Evolutionary conservation across 208 protist genomes (phyloP), one percentile per base, ranked within the genome.

Genomic region (Porcisia deanei): DNA sequence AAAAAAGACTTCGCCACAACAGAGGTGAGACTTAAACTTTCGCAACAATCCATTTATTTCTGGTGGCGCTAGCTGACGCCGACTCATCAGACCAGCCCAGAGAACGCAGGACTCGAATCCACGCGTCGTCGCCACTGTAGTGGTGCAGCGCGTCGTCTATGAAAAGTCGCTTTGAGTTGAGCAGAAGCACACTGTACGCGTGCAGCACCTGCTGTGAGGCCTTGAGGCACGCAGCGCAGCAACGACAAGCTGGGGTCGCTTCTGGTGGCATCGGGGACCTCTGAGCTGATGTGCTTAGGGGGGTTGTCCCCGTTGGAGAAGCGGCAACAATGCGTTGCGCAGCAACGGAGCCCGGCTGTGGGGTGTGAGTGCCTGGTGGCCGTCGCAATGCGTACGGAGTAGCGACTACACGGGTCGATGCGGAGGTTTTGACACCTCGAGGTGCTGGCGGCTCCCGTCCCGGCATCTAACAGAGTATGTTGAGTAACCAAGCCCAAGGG

Each of bases 61-160:
- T 25, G 16, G 10, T 12, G 43, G 10, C 30, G 16, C 22, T 22
- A 9, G 18, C 30, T 54, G 39, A 18, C 18, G 34, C 12, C 6
- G 10, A 25, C 60, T 41, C 52, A n/a, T 72, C 60, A 16, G 30
- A 30, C 73, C 78, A 78, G 30, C 83, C 89, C 10, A 94, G 57
- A 16, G 82, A 70, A 25, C 82, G 87, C 68, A 89, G 60, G 43
- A 91, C 76, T 9, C 89, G 85, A 7, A 90, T 37, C 89, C 89
- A 94, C 43, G 80, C 80, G 64, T 91, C 87, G 63, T 91, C 89
- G 20, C 81, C 85, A 71, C 79, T 80, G 68, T 90, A 89, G 64
- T 94, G 89, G 57, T 91, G 89, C 73, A 90, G 9, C n/a, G 75
- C 84, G 64, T 94, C 89, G 59, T 87, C 85, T 6, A 94, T 61